Evolutionary conservation across 164 flowering plant species (phyloP), one percentile per base, ranked within the genome.

Genomic region (Vitis cinerea): DNA sequence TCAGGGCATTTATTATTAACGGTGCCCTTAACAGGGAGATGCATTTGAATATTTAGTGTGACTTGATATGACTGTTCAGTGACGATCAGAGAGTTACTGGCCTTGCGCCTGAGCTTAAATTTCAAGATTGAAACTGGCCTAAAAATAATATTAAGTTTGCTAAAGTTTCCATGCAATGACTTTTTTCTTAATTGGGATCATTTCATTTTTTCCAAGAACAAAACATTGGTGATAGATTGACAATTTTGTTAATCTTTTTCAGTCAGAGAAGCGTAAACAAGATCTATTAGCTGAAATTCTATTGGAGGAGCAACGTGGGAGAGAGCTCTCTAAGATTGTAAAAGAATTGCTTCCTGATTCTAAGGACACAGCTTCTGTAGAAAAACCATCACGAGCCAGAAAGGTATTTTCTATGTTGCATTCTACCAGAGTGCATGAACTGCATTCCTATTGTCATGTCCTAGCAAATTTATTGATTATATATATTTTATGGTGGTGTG

Each of bases 201-300:
- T 6, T 37, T 37, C 44, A 37, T 37, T 37, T 37, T 37, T 37
- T 37, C 44, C 44, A 37, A 37, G 4, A 37, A 37, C 4, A 37
- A 37, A 37, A 37, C 44, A 3, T 4, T 6, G 44, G 44, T 37
- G 44, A 37, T 37, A 37, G 44, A 37, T 37, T 37, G 44, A 37
- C 44, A 37, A 37, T 37, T 3, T 37, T 37, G 44, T 37, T 63
- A 27, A 66, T 57, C 17, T 59, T 63, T 59, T 63, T 15, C 80
- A 90, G 97, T 86, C 89, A 58, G 97, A 85, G 78, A 88, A 86
- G 87, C 89, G 90, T 51, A 90, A 84, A 74, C 85, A 87, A 65
- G 91, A 90, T 66, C 80, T 87, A 10, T 72, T 86, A 48, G 87
- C 87, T 61, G 92, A 91, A 73, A 79, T 90, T 29, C 72, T 84